Base-by-base conservation (phyloP, 495 filamentous ascomycete genomes). In the Penicillium crystallinum region DNA sequence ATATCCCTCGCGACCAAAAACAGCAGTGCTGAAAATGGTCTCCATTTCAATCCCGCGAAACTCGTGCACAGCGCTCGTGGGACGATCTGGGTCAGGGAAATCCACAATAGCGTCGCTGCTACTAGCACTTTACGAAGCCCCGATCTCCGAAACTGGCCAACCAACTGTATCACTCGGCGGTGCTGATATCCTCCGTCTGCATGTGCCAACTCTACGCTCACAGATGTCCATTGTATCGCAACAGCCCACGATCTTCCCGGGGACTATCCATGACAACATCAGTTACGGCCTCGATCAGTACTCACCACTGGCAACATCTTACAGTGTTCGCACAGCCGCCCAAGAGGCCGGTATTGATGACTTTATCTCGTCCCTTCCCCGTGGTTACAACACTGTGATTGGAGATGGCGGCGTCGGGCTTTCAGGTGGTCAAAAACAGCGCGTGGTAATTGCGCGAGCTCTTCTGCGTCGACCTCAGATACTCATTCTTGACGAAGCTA, bases 401-500 rank as follows among this genome's bases (percentile, higher is more conserved):
- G 89, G 89, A 10, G 88, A 91, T 45, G 89, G 90, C 11, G 90
- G 89, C 0, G 71, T 81, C 17, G 76, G 79, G 0, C 63, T 98
- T 1, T 89, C 85, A 0, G 91, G 90, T 2, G 93, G 93, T 0
- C 93, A 98, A 58, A 83, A 84, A 2, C 91, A 96, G 60, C 78
- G 90, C 0, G 54, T 97, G 6, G 82, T 84, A 4, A 91, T 97
- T 48, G 90, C 91, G 2, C 72, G 93, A 1, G 91, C 92, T 4
- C 68, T 97, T 1, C 73, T 87, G 3, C 73, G 89, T 0, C 67
- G 76, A 17, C 90, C 90, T 0, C 74, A 76, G 35, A 65, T 96
- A 6, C 63, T 97, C 17, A 78, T 98, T 0, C 66, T 97, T 11
- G 93, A 98, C 53, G 93, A 97, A 65, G 87, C 91, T 4, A 97